Conservation (phyloP, 176 grass and related monocot species). For the Microstegium vimineum region DNA sequence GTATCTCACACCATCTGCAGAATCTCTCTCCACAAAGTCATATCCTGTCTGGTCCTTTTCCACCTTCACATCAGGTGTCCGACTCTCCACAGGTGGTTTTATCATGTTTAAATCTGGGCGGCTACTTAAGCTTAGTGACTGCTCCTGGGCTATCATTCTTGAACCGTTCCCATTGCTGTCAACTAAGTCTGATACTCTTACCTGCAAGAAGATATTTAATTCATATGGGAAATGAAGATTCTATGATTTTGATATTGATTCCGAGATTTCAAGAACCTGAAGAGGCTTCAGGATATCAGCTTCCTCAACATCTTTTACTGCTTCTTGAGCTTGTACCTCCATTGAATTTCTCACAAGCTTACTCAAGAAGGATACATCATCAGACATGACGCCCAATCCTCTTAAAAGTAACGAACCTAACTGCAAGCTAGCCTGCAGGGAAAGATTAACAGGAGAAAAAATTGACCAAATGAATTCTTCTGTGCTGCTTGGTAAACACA, state of each 20-base stretch:
- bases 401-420: no score
- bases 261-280: slow-evolving; percentile 42
- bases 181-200: slow-evolving; percentile 76
- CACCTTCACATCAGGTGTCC: not conserved
- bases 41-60: not conserved
- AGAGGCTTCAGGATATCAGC: slow-evolving; percentile 61
- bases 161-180: slow-evolving; percentile 37
- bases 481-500: not conserved
- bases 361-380: no score
- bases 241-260: not conserved
- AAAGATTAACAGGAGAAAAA: slow-evolving; percentile 19
- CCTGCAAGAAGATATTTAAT: slow-evolving; percentile 43
- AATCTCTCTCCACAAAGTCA: slow-evolving; percentile 15
- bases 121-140: slow-evolving; percentile 54
- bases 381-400: no score
- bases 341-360: slow-evolving; percentile 91
- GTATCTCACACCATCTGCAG: slow-evolving; percentile 72
- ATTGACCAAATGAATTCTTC: not conserved
- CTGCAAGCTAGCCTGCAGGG: no score
- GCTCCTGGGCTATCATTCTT: slow-evolving; percentile 44
- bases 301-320: slow-evolving; percentile 35
- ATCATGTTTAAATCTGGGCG: slow-evolving; percentile 43
- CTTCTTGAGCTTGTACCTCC: slow-evolving; percentile 82
- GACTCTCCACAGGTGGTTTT: not conserved
- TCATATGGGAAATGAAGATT: slow-evolving; percentile 11